Evolutionary conservation across 169 alveolate genomes (phyloP).

Genomic region (Babesia ovis): DNA sequence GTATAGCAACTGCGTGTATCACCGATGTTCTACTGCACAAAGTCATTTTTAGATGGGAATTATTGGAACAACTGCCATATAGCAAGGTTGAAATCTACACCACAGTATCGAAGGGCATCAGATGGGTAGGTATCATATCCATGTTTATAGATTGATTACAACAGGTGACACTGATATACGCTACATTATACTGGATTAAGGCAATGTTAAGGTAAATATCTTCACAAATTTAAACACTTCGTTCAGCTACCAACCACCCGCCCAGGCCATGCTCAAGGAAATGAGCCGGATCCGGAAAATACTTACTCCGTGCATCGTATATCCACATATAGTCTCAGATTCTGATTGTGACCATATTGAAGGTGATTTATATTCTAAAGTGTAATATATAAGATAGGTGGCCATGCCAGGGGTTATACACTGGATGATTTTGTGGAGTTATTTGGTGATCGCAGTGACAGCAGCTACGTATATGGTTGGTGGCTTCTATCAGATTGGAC

Average conservation of each 20-base stretch:
- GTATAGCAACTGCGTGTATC: conserved; percentile 27
- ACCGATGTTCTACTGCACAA: conserved; percentile 32
- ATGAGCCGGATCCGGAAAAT: conserved; percentile 49
- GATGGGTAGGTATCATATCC: conserved; percentile 6
- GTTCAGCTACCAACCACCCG: conserved; percentile 55
- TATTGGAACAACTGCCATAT: conserved; percentile 2
- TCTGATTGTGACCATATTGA: neutral
- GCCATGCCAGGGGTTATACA: conserved; percentile 16
- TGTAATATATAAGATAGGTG: neutral
- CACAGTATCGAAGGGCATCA: neutral
- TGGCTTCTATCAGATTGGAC: neutral
- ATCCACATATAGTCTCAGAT: conserved; percentile 5
- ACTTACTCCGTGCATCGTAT: conserved; percentile 41
- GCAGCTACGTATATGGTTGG: conserved; percentile 55
- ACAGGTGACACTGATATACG: conserved; percentile 8
- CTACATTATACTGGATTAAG: neutral
- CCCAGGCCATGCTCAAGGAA: conserved; percentile 60
- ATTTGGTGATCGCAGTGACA: conserved; percentile 41
- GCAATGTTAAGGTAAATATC: conserved; percentile 18
- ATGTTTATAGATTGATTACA: neutral
- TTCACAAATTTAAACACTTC: neutral
- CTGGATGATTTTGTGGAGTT: conserved; percentile 48
- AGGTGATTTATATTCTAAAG: neutral
- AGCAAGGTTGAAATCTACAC: neutral
- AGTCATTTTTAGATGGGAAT: conserved; percentile 1